These are phyloP conservation scores for Diaporthe amygdali DNA, from an alignment of 2,329 filamentous ascomycete genomes.

Conservation along the genomic window DNA sequence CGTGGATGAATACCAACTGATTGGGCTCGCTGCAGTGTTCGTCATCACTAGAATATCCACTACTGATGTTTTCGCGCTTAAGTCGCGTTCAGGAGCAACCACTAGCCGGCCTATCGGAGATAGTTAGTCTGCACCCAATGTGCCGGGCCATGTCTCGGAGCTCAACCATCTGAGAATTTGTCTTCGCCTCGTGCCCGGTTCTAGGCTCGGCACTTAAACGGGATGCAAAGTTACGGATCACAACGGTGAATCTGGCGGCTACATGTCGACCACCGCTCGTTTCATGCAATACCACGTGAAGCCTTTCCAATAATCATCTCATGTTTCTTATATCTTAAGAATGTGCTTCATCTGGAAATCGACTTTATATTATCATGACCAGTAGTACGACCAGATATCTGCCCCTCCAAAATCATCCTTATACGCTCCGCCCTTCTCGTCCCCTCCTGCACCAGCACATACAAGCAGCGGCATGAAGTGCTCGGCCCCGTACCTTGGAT, in stretches of 20 bases:
- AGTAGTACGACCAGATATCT: slow-evolving; percentile 8
- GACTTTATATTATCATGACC: neutral
- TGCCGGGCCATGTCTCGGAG: neutral
- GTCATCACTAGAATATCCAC: neutral
- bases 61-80: neutral
- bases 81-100: neutral
- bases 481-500: slow-evolving; percentile 58
- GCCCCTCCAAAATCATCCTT: slow-evolving; percentile 12
- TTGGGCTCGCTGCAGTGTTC: neutral
- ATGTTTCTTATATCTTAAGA: no score
- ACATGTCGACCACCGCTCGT: no score
- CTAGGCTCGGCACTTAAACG: no score
- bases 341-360: neutral
- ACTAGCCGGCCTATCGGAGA: neutral
- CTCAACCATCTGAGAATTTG: neutral
- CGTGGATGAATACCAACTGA: neutral
- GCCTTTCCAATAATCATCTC: neutral
- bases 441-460: slow-evolving; percentile 16
- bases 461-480: slow-evolving; percentile 66
- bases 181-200: no score
- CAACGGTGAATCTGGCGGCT: no score
- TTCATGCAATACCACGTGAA: no score
- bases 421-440: slow-evolving; percentile 5
- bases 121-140: neutral
- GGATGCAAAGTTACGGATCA: no score